Percentiles rank a stretch among this genome's conserved stretches.
These are phyloP conservation scores for Carallia brachiata DNA, from an alignment of 345 rosid species.

Conservation along the genomic window DNA sequence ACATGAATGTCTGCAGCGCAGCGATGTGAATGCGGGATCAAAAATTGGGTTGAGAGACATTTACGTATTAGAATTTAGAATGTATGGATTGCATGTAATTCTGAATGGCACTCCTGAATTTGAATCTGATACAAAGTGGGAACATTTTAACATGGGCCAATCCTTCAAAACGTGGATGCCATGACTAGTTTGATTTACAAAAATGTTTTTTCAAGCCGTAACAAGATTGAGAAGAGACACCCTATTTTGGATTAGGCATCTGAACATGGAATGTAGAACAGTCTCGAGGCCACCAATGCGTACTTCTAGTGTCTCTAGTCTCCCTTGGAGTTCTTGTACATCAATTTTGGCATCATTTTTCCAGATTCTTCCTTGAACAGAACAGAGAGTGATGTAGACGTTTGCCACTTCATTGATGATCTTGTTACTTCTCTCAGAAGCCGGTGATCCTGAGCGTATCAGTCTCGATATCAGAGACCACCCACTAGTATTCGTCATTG, in stretches of 20 bases:
- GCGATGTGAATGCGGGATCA: too few species aligned
- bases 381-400: slow-evolving; percentile 32
- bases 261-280: slow-evolving; percentile 36
- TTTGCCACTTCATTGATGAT: slow-evolving; percentile 39
- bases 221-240: slow-evolving; percentile 36
- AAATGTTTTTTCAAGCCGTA: slow-evolving; percentile 18
- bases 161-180: neutral
- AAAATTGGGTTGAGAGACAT: neutral
- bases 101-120: neutral
- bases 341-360: slow-evolving; percentile 26
- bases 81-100: neutral
- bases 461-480: slow-evolving; percentile 43
- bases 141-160: slow-evolving; percentile 4
- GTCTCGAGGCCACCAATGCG: slow-evolving; percentile 34
- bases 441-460: slow-evolving; percentile 21
- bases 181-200: neutral
- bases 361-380: slow-evolving; percentile 15
- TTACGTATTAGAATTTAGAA: too few species aligned
- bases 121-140: slow-evolving; percentile 7
- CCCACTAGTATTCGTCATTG: slow-evolving; percentile 29
- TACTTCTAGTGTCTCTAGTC: slow-evolving; percentile 33
- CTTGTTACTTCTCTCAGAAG: slow-evolving; percentile 29
- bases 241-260: slow-evolving; percentile 41
- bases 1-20: too few species aligned
- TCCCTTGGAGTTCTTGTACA: slow-evolving; percentile 26